Evolutionary conservation across 1,284 basidiomycete species (phyloP), one percentile per base, ranked within the genome.

Genomic region (Sanguinoderma infundibulare): DNA sequence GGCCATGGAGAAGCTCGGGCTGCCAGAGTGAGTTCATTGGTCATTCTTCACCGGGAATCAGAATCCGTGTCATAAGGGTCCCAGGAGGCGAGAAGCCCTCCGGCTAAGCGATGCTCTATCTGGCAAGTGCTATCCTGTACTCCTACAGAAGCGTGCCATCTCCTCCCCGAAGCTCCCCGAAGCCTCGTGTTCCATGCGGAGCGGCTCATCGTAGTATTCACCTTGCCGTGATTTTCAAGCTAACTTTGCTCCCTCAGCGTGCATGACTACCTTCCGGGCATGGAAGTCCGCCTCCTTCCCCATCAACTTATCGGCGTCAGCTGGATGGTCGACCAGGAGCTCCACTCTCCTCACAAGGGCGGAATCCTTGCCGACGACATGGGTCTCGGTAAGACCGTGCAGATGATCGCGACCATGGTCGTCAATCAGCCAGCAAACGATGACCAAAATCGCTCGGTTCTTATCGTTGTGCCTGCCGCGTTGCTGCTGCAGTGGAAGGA

Each of bases 331-430:
- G 75, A 83, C 20, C 83, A 86, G 71, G 87, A 89, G 68, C 69
- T 62, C 28, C 74, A 75, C 12, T 75, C 79, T 34, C 62, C 64
- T 2, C 76, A 84, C 62, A 81, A 76, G 66, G 87, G 88, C 63
- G 94, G 94, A 39, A 94, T 95, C 65, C 79, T 95, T 20, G 94
- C 93, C 15, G 95, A 98, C 73, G 95, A 98, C 72, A 96, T 98
- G 95, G 93, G 92, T 75, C 83, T 94, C 49, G 91, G 91, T 5
- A 87, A 88, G 75, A 89, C 87, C 9, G 84, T 90, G 8, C 87
- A 90, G 70, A 89, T 89, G 85, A 90, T 91, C 61, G 89, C 87
- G 1, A 85, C 84, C 0, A 90, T 90, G 87, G 81, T 79, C 26
- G 78, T 80, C 69, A 88, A 90, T 67, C 77, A 80, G 67, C 83